Evolutionary conservation across 2,329 filamentous ascomycete species (phyloP).

Genomic region (Fusarium pseudoanthophilum): DNA sequence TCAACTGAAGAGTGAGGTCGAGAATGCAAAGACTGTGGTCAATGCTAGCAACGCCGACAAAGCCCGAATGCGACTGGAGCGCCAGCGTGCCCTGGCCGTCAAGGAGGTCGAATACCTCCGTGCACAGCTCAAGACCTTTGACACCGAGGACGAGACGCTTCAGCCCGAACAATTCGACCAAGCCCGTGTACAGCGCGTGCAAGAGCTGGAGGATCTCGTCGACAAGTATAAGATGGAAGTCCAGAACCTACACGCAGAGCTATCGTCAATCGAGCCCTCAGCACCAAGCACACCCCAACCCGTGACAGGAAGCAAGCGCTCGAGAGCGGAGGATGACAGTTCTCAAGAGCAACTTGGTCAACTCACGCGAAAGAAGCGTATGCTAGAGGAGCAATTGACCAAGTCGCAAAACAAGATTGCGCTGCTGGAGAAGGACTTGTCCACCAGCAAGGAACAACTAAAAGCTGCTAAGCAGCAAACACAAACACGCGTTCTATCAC

Average conservation of each 20-base stretch:
- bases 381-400: slow-evolving; percentile 81
- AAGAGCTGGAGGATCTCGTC: slow-evolving; percentile 85
- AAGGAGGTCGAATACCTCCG: slow-evolving; percentile 96
- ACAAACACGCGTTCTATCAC: slow-evolving; percentile 83
- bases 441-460: slow-evolving; percentile 78
- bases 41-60: slow-evolving; percentile 68
- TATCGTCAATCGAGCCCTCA: slow-evolving; percentile 71
- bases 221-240: slow-evolving; percentile 88
- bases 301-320: slow-evolving; percentile 69
- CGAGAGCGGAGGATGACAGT: slow-evolving; percentile 69
- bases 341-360: slow-evolving; percentile 80
- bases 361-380: slow-evolving; percentile 86
- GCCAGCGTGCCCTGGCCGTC: slow-evolving; percentile 84
- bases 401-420: slow-evolving; percentile 75
- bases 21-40: slow-evolving; percentile 69
- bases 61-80: slow-evolving; percentile 78
- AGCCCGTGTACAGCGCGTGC: slow-evolving; percentile 77
- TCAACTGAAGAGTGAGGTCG: slow-evolving; percentile 73
- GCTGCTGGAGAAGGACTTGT: slow-evolving; percentile 79
- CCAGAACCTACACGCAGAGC: slow-evolving; percentile 76
- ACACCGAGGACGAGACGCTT: slow-evolving; percentile 88
- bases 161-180: slow-evolving; percentile 83
- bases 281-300: slow-evolving; percentile 51
- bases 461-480: slow-evolving; percentile 71
- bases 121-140: slow-evolving; percentile 88